Evolutionary conservation across 495 filamentous ascomycete species (phyloP).

Genomic region (Zalerion maritima): DNA sequence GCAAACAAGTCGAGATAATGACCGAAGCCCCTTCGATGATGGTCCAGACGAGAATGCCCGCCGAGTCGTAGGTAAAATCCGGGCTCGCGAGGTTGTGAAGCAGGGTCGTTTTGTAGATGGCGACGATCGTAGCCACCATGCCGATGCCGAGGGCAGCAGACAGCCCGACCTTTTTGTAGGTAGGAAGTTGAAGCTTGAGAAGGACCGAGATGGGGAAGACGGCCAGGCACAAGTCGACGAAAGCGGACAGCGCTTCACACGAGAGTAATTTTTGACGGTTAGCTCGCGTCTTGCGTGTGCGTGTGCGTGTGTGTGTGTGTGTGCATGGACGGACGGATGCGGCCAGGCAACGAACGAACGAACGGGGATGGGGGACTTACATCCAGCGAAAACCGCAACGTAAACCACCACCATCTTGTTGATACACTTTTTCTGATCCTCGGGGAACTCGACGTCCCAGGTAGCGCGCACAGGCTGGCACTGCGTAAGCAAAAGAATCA

Average conservation of each 20-base stretch:
- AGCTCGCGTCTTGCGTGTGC: too few relatives aligned
- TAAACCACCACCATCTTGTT: constrained; percentile 20
- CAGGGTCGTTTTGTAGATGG: constrained; percentile 28
- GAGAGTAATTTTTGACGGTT: too few relatives aligned
- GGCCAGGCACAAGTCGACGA: constrained; percentile 35
- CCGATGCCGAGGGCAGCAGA: constrained; percentile 29
- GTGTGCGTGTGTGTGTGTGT: too few relatives aligned
- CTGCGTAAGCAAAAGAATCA: constrained; percentile 25
- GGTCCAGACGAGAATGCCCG: constrained; percentile 30
- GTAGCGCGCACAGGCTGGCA: constrained; percentile 25
- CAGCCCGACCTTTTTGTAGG: constrained; percentile 33
- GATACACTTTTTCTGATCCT: constrained; percentile 20
- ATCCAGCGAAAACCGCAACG: constrained; percentile 24
- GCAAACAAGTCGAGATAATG: constrained; percentile 35
- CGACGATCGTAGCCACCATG: constrained; percentile 19
- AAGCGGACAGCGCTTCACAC: constrained; percentile 30
- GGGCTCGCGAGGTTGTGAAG: constrained; percentile 18
- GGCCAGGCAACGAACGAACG: too few relatives aligned
- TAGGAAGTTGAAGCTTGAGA: constrained; percentile 25
- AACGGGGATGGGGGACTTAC: constrained; percentile 14
- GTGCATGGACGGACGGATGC: too few relatives aligned
- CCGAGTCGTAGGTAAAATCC: constrained; percentile 28
- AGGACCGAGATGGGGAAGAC: constrained; percentile 31
- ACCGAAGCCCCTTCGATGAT: constrained; percentile 32
- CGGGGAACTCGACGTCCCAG: constrained; percentile 25